Percentiles rank a stretch among this genome's conserved stretches.
Evolutionary conservation across 2,329 filamentous ascomycete species (phyloP).

Genomic region (Penicillium italicum): DNA sequence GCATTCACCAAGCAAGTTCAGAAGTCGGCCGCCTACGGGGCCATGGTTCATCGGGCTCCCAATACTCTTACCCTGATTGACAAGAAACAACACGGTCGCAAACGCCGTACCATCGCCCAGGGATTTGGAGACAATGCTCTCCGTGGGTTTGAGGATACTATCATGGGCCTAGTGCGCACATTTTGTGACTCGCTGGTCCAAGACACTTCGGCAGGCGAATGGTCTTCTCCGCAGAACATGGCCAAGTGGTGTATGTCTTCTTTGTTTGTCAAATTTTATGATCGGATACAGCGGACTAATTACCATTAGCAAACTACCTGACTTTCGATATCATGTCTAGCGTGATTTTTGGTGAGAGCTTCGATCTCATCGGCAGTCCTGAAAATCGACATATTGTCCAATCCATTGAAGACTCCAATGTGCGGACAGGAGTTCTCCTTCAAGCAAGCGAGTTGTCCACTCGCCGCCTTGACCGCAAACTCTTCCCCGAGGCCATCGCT

Average conservation of each 20-base stretch:
- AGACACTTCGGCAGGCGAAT: slow-evolving; percentile 24
- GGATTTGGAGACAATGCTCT: slow-evolving; percentile 23
- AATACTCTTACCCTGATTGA: slow-evolving; percentile 20
- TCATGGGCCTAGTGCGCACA: neutral
- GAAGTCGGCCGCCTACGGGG: slow-evolving; percentile 49
- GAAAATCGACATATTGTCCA: slow-evolving; percentile 11
- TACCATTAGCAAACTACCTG: slow-evolving; percentile 29
- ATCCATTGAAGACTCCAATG: slow-evolving; percentile 19
- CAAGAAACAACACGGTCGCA: slow-evolving; percentile 17
- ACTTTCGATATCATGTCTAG: slow-evolving; percentile 52
- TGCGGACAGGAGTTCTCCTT: slow-evolving; percentile 12
- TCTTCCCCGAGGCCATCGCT: slow-evolving; percentile 31
- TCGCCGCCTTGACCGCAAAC: slow-evolving; percentile 11
- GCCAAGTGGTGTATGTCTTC: slow-evolving; percentile 38
- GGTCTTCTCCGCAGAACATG: slow-evolving; percentile 45
- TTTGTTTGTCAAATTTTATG: neutral
- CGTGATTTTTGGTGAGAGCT: slow-evolving; percentile 19
- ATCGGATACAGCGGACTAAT: neutral
- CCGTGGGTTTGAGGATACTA: slow-evolving; percentile 14
- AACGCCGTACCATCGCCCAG: slow-evolving; percentile 18
- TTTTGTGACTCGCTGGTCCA: slow-evolving; percentile 5
- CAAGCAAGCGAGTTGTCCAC: slow-evolving; percentile 8
- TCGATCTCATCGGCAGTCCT: slow-evolving; percentile 7
- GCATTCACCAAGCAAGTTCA: slow-evolving; percentile 47
- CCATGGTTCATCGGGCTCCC: slow-evolving; percentile 40